phyloP scores from a whole-genome alignment of 192 early-diverging fungal species.

The Entomortierella chlamydospora region DNA sequence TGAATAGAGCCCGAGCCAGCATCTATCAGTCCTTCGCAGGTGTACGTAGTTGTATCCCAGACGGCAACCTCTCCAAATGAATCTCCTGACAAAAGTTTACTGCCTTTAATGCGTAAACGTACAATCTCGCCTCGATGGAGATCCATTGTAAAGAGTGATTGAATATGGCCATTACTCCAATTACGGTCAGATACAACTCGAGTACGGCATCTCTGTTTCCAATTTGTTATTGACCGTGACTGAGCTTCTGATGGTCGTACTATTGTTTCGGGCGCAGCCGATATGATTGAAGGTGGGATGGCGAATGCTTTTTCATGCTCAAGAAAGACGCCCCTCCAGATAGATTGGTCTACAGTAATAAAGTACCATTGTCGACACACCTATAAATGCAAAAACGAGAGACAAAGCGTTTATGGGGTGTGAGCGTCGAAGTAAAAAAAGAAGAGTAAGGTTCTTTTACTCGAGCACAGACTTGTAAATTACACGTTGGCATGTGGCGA shows the following conservation, averaged over 20 bases:
- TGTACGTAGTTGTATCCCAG: constrained; percentile 31
- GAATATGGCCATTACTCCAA: constrained; percentile 42
- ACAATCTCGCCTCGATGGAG: constrained; percentile 25
- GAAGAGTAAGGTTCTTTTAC: not conserved
- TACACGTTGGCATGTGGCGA: constrained; percentile 39
- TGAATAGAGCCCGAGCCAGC: constrained; percentile 36
- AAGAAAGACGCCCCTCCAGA: constrained; percentile 28
- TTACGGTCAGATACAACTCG: constrained; percentile 46
- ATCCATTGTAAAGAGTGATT: constrained; percentile 18
- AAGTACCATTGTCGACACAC: constrained; percentile 52
- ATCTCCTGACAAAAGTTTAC: constrained; percentile 32
- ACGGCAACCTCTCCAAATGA: constrained; percentile 44
- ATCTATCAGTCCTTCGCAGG: constrained; percentile 17
- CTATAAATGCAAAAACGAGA: constrained; percentile 1
- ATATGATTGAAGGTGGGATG: constrained; percentile 20
- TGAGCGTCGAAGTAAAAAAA: not conserved
- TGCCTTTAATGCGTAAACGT: constrained; percentile 34
- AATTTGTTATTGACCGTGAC: constrained; percentile 7
- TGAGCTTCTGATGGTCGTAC: not conserved
- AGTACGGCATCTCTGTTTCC: constrained; percentile 48
- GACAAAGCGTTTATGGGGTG: not conserved
- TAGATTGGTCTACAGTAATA: constrained; percentile 40
- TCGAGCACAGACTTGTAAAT: not conserved
- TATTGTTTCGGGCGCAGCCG: not conserved
- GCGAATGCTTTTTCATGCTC: constrained; percentile 25